Evolutionary conservation across 192 early-diverging fungal species (phyloP).

Genomic region (Neocallimastix lanati): DNA sequence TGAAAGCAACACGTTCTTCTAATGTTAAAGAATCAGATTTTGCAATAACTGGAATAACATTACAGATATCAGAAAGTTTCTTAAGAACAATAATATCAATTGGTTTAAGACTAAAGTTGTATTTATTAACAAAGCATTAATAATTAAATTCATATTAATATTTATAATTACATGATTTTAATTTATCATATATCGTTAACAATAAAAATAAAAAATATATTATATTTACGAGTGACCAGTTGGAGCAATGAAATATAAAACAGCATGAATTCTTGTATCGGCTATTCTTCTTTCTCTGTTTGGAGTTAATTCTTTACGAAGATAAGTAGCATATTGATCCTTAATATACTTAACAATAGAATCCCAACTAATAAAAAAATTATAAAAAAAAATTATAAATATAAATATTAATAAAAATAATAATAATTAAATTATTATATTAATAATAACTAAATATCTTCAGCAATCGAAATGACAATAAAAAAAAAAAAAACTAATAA

Average conservation of each 20-base stretch:
- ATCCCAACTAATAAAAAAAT: slow-evolving; percentile 70
- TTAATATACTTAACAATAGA: slow-evolving; percentile 98
- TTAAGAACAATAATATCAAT: slow-evolving; percentile 72
- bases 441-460: no score
- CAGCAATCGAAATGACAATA: no score
- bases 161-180: no score
- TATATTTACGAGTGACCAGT: slow-evolving; percentile 88
- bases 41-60: slow-evolving; percentile 79
- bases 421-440: no score
- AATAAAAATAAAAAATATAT: no score
- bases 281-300: slow-evolving; percentile 73
- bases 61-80: slow-evolving; percentile 63
- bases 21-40: slow-evolving; percentile 75
- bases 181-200: no score
- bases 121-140: no score
- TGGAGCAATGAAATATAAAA: slow-evolving; percentile 90
- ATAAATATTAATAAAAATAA: no score
- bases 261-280: slow-evolving; percentile 88
- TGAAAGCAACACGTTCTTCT: slow-evolving; percentile 66
- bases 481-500: no score
- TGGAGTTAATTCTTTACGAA: slow-evolving; percentile 81
- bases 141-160: no score
- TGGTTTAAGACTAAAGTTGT: slow-evolving; percentile 65
- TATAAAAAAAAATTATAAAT: no score
- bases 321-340: slow-evolving; percentile 90